These are phyloP conservation scores for Laguncularia racemosa DNA, from an alignment of 345 rosid species.

Conservation along the genomic window DNA sequence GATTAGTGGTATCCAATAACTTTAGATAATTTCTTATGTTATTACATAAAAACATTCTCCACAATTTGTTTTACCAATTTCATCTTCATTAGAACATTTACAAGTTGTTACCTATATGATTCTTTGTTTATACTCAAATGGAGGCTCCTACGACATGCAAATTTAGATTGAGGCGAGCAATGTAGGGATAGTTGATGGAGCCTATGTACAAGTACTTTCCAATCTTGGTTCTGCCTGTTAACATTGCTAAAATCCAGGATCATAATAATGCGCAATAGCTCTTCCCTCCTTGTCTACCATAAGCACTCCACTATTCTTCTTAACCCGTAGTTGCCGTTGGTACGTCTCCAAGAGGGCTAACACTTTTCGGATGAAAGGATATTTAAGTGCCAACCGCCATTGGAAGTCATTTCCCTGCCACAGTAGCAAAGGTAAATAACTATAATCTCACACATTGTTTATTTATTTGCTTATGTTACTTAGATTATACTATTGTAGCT, in stretches of 20 bases:
- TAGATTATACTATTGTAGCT: no score
- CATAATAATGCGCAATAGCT: constrained; percentile 42
- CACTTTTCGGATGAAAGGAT: constrained; percentile 44
- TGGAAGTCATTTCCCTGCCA: constrained; percentile 10
- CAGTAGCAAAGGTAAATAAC: background rate
- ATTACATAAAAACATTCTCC: no score
- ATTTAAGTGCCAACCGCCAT: constrained; percentile 16
- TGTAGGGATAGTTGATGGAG: constrained; percentile 21
- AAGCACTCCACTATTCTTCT: constrained; percentile 37
- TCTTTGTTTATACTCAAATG: no score
- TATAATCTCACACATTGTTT: no score
- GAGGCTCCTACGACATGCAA: constrained; percentile 25
- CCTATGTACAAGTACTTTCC: constrained; percentile 52
- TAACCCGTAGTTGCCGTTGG: background rate
- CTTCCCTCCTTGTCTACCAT: constrained; percentile 57
- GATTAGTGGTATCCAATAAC: no score
- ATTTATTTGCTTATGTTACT: no score
- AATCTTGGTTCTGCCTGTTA: constrained; percentile 39
- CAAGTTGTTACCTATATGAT: no score
- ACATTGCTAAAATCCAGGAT: constrained; percentile 18
- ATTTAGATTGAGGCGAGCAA: constrained; percentile 36
- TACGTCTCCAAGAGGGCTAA: constrained; percentile 19
- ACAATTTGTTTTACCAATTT: no score
- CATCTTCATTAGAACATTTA: background rate
- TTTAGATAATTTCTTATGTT: no score